Conservation (phyloP, 164 flowering plant species). For the Chimonanthus salicifolius region DNA sequence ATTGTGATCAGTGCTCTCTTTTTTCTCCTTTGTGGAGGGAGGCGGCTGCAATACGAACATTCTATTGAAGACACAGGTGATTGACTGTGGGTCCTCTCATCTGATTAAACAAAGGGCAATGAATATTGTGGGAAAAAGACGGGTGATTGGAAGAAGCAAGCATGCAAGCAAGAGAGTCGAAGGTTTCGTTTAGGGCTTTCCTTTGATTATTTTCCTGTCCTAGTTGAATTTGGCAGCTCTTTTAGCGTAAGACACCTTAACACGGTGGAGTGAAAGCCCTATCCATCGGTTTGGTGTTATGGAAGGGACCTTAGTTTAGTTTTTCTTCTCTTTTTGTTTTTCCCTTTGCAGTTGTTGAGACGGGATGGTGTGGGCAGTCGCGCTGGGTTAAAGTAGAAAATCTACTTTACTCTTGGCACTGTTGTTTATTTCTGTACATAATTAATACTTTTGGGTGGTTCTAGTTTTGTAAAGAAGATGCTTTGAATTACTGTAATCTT, state of each 20-base stretch:
- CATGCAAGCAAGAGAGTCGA: too few species aligned
- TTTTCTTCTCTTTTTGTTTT: not conserved
- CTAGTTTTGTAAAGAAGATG: not conserved
- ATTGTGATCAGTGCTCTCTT: too few species aligned
- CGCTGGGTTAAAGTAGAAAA: not conserved
- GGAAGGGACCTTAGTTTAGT: not conserved
- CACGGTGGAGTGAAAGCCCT: not conserved
- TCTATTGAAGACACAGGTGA: too few species aligned
- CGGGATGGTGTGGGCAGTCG: not conserved
- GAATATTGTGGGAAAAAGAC: too few species aligned
- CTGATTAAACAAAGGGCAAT: too few species aligned
- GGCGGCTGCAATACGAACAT: too few species aligned
- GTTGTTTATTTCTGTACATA: not conserved
- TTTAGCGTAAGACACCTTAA: too few species aligned
- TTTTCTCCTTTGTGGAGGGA: too few species aligned
- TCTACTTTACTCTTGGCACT: not conserved
- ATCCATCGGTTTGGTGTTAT: not conserved
- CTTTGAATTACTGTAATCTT: too few species aligned
- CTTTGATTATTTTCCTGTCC: not conserved
- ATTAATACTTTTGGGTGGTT: not conserved
- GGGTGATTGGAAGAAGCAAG: too few species aligned
- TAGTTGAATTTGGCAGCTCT: not conserved
- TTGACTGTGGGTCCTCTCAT: too few species aligned
- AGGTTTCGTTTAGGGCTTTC: too few species aligned
- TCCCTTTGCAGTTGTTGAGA: not conserved